Base-by-base conservation (phyloP, 2,329 filamentous ascomycete species). In the Phaeosphaeria sp. region DNA sequence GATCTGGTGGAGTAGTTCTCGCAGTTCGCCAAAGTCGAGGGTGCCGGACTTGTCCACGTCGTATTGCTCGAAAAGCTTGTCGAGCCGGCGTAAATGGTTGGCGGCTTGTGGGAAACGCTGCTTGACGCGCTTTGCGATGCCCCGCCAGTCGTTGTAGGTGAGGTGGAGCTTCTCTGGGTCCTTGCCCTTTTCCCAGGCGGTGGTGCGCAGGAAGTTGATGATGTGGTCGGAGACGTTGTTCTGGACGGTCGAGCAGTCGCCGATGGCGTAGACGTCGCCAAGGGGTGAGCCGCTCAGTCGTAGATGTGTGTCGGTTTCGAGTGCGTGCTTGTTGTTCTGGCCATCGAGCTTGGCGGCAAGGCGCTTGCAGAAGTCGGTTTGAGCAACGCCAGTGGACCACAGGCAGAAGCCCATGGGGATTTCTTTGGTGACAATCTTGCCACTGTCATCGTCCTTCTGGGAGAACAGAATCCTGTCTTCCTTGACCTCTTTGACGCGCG, bases 221-320 rank as follows among this genome's bases (percentile, higher is more conserved):
- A 99, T 89, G 79, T 97, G 90, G 72, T 96, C 92, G 2, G 93
- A 91, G 1, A 98, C 84, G 68, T 99, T 99, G 82, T 99, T 99
- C 74, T 99, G 96, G 0, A 99, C 94, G 0, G 96, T 99, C 6
- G 92, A 85, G 80, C 95, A 98, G 79, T 99, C 95, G 15, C 95
- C 95, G 61, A 99, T 93, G 48, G 93, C 93, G 73, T 99, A 99
- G 21, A 99, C 93, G 60, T 98, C 94, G 39, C 95, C 95, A 0
- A 98, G 80, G 0, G 95, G 95, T 0, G 95, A 87, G 52, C 95
- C 95, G 58, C 90, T 91, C 0, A 99, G 82, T 42, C 95, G 92
- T 8, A 98, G 88, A 74, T 99, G 94, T 1, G 92, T 89, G 75
- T 99, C 95, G 0, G 95, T 99, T 76, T 98, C 95, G 8, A 99